These are phyloP conservation scores for Eimeria brunetti DNA, from an alignment of 169 alveolate species.

Conservation along the genomic window DNA sequence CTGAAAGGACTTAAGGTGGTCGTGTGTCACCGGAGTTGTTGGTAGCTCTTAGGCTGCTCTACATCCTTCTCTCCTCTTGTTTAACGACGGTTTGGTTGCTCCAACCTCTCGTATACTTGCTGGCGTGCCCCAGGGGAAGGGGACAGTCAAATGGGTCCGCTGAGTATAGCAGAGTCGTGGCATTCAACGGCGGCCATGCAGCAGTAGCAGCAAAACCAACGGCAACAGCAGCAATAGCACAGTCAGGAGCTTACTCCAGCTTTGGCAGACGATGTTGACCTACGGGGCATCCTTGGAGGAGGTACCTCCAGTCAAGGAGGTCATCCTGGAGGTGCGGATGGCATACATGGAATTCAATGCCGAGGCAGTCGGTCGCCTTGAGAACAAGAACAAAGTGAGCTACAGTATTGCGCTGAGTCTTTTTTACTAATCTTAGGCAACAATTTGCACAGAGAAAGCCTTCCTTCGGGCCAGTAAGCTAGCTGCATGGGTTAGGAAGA, in stretches of 20 bases:
- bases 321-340: conserved; percentile 60
- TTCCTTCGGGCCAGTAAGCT: not conserved
- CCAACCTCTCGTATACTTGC: not conserved
- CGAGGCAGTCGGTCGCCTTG: conserved; percentile 38
- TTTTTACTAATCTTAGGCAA: not conserved
- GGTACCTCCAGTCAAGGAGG: conserved; percentile 51
- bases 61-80: not conserved
- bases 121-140: not conserved
- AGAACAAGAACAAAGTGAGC: conserved; percentile 41
- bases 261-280: not conserved
- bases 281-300: conserved; percentile 68
- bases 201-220: not conserved
- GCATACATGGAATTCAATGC: conserved; percentile 33
- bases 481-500: not conserved
- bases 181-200: not conserved
- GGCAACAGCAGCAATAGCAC: not conserved
- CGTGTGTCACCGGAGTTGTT: not conserved
- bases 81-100: not conserved
- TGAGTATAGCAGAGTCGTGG: not conserved
- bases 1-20: not conserved
- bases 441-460: not conserved
- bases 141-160: not conserved
- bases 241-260: not conserved
- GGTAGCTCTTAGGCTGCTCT: not conserved
- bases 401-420: not conserved